A percentile compares a stretch with the other conserved stretches of the same genome.
Conservation (phyloP, 495 filamentous ascomycete genomes). For the Xanthoparmelia taractica region DNA sequence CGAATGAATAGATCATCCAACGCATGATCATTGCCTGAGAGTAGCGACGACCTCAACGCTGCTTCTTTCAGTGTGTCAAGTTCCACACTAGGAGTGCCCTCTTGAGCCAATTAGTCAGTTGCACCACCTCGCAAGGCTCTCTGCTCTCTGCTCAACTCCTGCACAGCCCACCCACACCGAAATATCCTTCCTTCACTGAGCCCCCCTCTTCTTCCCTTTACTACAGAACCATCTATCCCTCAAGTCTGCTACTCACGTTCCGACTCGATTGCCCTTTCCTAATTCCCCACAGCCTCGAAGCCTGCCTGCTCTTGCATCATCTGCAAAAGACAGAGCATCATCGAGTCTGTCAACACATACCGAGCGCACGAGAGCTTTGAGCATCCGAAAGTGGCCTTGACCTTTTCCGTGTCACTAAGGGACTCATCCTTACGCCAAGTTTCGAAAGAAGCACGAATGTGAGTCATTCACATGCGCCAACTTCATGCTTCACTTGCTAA, state of each 20-base stretch:
- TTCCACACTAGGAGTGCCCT: neutral
- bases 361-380: neutral
- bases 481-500: conserved; percentile 13
- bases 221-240: conserved; percentile 1
- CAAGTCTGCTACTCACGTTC: neutral
- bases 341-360: neutral
- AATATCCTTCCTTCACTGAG: conserved; percentile 13
- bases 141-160: neutral
- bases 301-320: conserved; percentile 9
- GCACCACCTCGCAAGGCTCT: conserved; percentile 16
- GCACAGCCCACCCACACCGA: conserved; percentile 14
- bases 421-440: conserved; percentile 4
- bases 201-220: conserved; percentile 7
- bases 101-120: neutral
- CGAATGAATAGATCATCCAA: too few relatives aligned
- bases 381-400: neutral
- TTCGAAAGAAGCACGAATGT: conserved; percentile 12
- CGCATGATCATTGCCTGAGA: too few relatives aligned
- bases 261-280: neutral
- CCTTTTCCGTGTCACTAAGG: neutral
- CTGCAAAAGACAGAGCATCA: neutral
- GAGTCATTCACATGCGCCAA: conserved; percentile 19
- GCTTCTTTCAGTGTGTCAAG: neutral
- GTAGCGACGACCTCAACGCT: neutral
- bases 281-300: neutral